Evolutionary conservation across 495 filamentous ascomycete genomes (phyloP), one percentile per base, ranked within the genome.

Genomic region (Neurospora tetrasperma): DNA sequence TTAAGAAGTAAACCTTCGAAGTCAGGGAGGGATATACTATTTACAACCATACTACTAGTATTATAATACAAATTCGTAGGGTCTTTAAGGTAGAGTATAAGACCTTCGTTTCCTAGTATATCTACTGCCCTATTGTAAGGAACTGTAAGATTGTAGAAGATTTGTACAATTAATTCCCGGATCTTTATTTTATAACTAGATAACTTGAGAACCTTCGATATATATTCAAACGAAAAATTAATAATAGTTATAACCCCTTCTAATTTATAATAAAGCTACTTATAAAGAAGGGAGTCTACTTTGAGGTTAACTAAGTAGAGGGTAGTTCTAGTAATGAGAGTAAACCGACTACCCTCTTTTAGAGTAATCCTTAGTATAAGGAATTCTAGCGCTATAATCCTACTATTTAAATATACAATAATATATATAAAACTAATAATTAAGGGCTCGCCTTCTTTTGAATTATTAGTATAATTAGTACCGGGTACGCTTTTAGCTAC

Each of bases 341-440:
- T 38, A 38, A 38, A 38, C 35, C 4, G 4, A 38, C 0, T 38
- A 6, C 4, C 35, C 5, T 38, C 4, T 38, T 38, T 5, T 38
- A 38, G 35, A 38, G 5, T 38, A 38, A 5, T 38, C 0, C 5
- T 2, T 38, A 38, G 0, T 38, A 38, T 2, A 4, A 31, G 27
- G 35, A 5, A 5, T n/a, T n/a, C n/a, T n/a, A n/a, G n/a, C n/a
- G n/a, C n/a, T n/a, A n/a, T n/a, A 38, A 38, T 38, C 4, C 35
- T 5, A 18, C 0, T 3, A n/a, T 44, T 0, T 9, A 48, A 10
- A 48, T 48, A 10, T 48, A 48, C 4, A 4, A 48, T 48, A 48
- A 48, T 48, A 48, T 4, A 4, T 70, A 73, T 11, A 68, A 46
- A 20, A 73, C 38, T 0, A 73, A 73, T n/a, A 73, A 73, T 23